These are phyloP conservation scores for Aphanomyces stellatus DNA, from an alignment of 352 stramenopile genomes.

Conservation along the genomic window DNA sequence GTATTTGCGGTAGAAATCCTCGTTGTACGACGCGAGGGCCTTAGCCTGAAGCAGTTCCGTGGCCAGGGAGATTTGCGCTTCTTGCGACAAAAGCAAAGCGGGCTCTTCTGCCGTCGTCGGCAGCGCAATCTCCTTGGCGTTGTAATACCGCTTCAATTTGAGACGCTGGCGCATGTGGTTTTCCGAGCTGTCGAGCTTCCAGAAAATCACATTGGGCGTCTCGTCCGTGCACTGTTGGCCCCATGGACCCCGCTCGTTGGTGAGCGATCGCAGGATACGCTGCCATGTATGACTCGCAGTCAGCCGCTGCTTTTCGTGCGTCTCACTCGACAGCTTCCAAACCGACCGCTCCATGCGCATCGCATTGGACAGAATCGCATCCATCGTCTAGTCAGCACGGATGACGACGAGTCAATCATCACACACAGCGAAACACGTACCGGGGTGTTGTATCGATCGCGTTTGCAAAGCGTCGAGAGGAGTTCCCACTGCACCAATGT, in stretches of 20 bases:
- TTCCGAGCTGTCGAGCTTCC: conserved; percentile 12
- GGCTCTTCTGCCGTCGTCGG: neutral
- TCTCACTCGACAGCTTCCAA: conserved; percentile 10
- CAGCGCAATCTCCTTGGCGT: neutral
- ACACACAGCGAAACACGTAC: neutral
- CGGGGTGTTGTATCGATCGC: neutral
- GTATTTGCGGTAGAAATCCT: conserved; percentile 19
- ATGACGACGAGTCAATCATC: neutral
- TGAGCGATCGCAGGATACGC: conserved; percentile 15
- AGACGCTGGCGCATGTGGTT: conserved; percentile 3
- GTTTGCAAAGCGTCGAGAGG: neutral
- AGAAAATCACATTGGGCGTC: neutral
- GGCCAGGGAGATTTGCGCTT: conserved; percentile 14
- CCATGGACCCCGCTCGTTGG: conserved; percentile 15
- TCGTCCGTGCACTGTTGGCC: neutral
- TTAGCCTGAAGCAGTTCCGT: conserved; percentile 18
- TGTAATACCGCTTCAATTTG: conserved; percentile 18
- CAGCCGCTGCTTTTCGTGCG: conserved; percentile 9
- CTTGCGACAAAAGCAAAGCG: neutral
- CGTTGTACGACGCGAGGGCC: conserved; percentile 14
- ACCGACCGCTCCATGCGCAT: conserved; percentile 9
- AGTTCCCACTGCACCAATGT: conserved; percentile 6
- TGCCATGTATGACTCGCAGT: conserved; percentile 18
- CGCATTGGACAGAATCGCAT: neutral
- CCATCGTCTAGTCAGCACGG: neutral